Conservation (phyloP, 2,329 filamentous ascomycete species). For the Penicillium janthinellum region DNA sequence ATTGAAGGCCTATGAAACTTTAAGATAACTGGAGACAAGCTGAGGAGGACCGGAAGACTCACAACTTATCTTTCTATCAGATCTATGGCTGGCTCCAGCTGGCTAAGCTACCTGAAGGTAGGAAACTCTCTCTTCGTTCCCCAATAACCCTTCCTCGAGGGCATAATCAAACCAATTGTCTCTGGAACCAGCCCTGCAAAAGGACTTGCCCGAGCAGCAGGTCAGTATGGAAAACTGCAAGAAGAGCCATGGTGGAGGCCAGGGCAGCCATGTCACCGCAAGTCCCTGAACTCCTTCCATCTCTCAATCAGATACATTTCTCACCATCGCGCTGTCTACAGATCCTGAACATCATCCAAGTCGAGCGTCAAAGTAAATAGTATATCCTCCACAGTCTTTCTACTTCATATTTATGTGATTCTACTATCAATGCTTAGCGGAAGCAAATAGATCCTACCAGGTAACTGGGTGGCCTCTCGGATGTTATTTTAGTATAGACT, state of each 20-base stretch:
- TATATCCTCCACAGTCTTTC: no score
- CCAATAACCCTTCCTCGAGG: no score
- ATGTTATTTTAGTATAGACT: no score
- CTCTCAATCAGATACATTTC: background rate
- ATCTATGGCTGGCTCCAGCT: background rate
- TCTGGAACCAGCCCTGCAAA: background rate
- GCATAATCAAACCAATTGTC: background rate
- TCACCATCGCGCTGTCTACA: background rate
- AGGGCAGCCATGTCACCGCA: background rate
- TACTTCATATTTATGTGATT: no score
- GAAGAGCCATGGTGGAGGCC: background rate
- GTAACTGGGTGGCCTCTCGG: no score
- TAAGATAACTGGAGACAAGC: background rate
- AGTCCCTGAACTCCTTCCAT: background rate
- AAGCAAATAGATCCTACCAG: no score
- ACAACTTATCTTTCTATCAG: background rate
- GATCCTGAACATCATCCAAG: constrained; percentile 3
- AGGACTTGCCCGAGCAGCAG: background rate
- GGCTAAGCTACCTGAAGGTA: no score
- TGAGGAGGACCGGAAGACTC: background rate
- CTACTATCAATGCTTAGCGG: no score
- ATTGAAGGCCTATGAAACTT: background rate
- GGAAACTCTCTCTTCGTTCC: no score
- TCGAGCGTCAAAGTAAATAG: background rate
- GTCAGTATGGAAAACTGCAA: background rate